Evolutionary conservation across 2,329 filamentous ascomycete genomes (phyloP).

Genomic region (Lachnellula occidentalis): DNA sequence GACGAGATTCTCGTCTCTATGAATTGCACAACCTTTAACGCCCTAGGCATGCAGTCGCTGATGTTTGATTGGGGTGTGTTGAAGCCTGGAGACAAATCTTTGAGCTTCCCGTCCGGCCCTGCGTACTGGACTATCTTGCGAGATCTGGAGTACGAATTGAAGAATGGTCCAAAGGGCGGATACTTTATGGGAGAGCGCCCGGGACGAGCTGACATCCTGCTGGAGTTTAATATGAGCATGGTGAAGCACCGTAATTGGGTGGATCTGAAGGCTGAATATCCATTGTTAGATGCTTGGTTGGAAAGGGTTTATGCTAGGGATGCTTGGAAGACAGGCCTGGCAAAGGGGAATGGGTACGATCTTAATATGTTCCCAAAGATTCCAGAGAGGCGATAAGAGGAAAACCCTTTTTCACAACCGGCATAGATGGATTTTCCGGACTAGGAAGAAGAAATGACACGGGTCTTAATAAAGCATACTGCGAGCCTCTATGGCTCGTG

Average conservation of each 20-base stretch:
- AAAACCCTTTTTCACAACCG: too few relatives aligned
- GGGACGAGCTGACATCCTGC: slow-evolving; percentile 31
- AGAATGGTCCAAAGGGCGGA: slow-evolving; percentile 13
- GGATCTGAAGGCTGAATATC: slow-evolving; percentile 29
- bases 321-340: slow-evolving; percentile 26
- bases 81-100: too few relatives aligned
- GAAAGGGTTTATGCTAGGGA: slow-evolving; percentile 24
- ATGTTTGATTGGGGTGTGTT: slow-evolving; percentile 15
- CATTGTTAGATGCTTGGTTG: slow-evolving; percentile 29
- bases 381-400: neutral
- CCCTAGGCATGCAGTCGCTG: slow-evolving; percentile 16
- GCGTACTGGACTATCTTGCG: slow-evolving; percentile 12
- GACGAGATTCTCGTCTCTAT: slow-evolving; percentile 28
- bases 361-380: slow-evolving; percentile 16
- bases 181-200: slow-evolving; percentile 26
- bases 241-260: slow-evolving; percentile 27
- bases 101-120: neutral
- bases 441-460: too few relatives aligned
- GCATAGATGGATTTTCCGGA: too few relatives aligned
- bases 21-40: slow-evolving; percentile 17
- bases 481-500: too few relatives aligned
- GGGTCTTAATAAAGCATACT: too few relatives aligned
- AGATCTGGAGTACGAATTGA: slow-evolving; percentile 19
- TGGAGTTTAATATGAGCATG: slow-evolving; percentile 29
- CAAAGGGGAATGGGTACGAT: slow-evolving; percentile 31